Base-by-base conservation (phyloP, 2,329 filamentous ascomycete species). In the Talaromyces sp. region DNA sequence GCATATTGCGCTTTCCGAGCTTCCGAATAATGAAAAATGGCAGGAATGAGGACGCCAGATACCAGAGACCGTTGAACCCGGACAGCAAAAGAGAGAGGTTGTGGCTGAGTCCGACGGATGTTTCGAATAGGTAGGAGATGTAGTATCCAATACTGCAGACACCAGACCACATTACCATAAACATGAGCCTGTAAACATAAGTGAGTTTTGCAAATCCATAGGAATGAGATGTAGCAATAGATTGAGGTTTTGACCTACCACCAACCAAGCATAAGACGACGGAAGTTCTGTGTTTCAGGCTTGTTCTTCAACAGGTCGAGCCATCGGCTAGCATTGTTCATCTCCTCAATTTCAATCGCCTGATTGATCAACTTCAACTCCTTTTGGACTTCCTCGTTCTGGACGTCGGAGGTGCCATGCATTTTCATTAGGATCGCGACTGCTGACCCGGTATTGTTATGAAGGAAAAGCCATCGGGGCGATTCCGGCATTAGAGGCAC, bases 71-170 rank as follows among this genome's bases (percentile, higher is more conserved):
- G 39, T 67, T 68, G 50, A 66, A 62, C n/a, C 67, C 67, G n/a
- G 66, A 67, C 3, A 68, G 50, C 11, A 68, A 60, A 11, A 66
- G 43, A 41, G 66, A 64, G 7, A 66, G 66, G 41, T 68, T 68
- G 59, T 70, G 68, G 16, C 66, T 66, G 27, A 70, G 65, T 2
- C 70, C 69, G 24, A 70, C 65, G 1, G 67, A 69, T 31, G 66
- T 66, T 49, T 70, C 65, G 52, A 70, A 67, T 8, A 71, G 63
- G 37, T 70, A 71, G 22, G 70, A 69, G 41, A 68, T 70, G 60
- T 70, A 70, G 49, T 66, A 68, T 27, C 66, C 64, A 35, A 66
- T 66, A 41, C 49, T 45, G 41, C 60, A 63, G 3, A 63, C 60
- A 4, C 60, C 64, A 35, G 63, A 65, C 63, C 63, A 67, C 63